phyloP scores from a whole-genome alignment of 768 basidiomycete species.

The Leccinum broughii region DNA sequence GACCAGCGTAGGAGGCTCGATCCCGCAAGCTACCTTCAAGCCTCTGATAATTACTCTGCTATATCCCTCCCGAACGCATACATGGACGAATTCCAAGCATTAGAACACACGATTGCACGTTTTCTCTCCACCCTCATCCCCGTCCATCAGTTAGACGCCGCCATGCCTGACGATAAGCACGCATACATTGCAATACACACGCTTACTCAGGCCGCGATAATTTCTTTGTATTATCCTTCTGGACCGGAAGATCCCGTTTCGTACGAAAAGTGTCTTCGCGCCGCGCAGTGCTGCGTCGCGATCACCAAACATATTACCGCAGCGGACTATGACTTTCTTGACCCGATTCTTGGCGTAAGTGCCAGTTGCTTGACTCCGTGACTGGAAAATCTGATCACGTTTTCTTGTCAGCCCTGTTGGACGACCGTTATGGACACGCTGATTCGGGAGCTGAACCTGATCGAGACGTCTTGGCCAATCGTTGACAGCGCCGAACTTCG shows the following conservation, averaged over 20 bases:
- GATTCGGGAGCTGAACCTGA: slow-evolving; percentile 61
- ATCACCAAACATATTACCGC: slow-evolving; percentile 65
- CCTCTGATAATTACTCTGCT: slow-evolving; percentile 35
- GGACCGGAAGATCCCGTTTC: slow-evolving; percentile 57
- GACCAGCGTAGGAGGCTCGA: slow-evolving; percentile 49
- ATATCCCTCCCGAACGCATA: slow-evolving; percentile 48
- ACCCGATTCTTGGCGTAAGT: slow-evolving; percentile 75
- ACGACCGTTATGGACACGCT: slow-evolving; percentile 65
- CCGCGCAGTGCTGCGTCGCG: slow-evolving; percentile 59
- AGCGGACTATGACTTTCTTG: slow-evolving; percentile 67
- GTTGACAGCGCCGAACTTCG: slow-evolving; percentile 58
- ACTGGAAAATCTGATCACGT: slow-evolving; percentile 7
- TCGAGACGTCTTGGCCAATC: slow-evolving; percentile 65
- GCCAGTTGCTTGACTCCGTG: background rate
- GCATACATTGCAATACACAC: slow-evolving; percentile 61
- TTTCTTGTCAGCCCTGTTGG: slow-evolving; percentile 61
- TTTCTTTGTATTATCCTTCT: slow-evolving; percentile 65
- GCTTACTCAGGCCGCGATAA: slow-evolving; percentile 62
- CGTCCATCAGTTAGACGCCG: slow-evolving; percentile 59
- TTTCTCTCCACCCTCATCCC: slow-evolving; percentile 67
- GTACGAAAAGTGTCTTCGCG: slow-evolving; percentile 66
- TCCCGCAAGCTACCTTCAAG: slow-evolving; percentile 12
- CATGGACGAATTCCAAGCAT: slow-evolving; percentile 55
- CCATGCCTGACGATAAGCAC: slow-evolving; percentile 58
- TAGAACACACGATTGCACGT: slow-evolving; percentile 64